Evolutionary conservation across 345 rosid species (phyloP), one percentile per base, ranked within the genome.

Genomic region (Noccaea bulbosa): DNA sequence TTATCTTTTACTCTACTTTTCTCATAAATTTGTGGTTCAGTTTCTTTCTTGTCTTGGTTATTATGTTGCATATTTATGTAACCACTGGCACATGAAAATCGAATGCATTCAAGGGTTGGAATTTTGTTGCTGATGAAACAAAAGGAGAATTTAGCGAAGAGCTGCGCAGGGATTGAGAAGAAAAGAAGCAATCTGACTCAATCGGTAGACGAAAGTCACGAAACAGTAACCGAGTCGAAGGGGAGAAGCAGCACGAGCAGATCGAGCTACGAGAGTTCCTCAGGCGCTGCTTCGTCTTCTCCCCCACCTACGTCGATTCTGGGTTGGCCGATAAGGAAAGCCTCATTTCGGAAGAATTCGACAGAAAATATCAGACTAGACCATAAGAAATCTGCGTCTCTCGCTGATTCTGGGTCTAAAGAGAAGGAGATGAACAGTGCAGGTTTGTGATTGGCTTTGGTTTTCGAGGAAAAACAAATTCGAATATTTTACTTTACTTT

Each of bases 251-350:
- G 35, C 57, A 78, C 75, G n/a, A 80, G 84, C 14, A 72, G 83
- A 43, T 72, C 84, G 8, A 81, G 83, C 73, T 79, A 74, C 40
- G 85, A 61, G 50, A 69, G 62, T 69, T 81, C 80, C 62, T 79
- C 62, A 4, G 46, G 11, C 8, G 78, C 66, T 14, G 35, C 68
- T 46, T 53, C 78, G 49, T 74, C 86, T 62, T 72, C 74, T 58
- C 78, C 94, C 3, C 81, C 82, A 1, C 67, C 91, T 59, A 14
- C 85, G 50, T 44, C 54, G 61, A 86, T 85, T 62, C 69, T 94
- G 65, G 99, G 99, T 58, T 91, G 97, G 99, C 99, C 99, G 8
- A 89, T 91, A 30, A 83, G 84, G 80, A 88, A 85, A 79, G 86
- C 97, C 33, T 84, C 81, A 2, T 79, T 83, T 49, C 74, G 83